phyloP scores from a whole-genome alignment of 306 rosid species.

The Carpinus viminea region DNA sequence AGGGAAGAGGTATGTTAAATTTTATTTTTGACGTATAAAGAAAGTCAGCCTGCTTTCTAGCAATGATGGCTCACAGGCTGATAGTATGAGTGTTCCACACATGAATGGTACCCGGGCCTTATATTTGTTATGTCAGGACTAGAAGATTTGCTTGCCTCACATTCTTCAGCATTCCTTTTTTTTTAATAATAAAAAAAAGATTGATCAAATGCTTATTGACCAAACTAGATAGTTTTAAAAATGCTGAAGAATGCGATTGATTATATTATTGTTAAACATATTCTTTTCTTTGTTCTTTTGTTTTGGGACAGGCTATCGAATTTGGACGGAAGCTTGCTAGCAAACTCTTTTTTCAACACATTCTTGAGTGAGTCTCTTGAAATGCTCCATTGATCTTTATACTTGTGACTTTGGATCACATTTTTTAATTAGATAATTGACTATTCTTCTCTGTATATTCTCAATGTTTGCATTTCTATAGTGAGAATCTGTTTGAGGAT shows the following conservation, averaged over 20 bases:
- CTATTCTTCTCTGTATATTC: constrained; percentile 20
- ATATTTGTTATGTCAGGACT: not conserved
- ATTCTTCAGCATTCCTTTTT: not conserved
- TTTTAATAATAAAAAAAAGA: too few relatives aligned
- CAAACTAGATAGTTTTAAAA: too few relatives aligned
- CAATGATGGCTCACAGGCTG: not conserved
- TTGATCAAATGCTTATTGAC: too few relatives aligned
- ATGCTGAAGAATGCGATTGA: not conserved
- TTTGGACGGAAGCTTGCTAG: constrained; percentile 89
- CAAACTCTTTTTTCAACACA: constrained; percentile 70
- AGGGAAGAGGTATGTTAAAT: constrained; percentile 71
- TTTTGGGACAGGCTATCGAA: constrained; percentile 65
- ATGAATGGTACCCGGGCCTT: not conserved
- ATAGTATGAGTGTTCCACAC: not conserved
- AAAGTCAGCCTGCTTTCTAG: not conserved
- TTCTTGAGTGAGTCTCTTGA: constrained; percentile 72
- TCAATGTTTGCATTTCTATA: constrained; percentile 33
- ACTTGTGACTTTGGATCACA: constrained; percentile 16
- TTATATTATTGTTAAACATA: constrained; percentile 10
- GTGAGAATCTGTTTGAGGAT: constrained; percentile 82
- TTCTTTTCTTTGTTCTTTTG: constrained; percentile 26
- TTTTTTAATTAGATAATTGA: constrained; percentile 17
- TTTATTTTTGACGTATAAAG: constrained; percentile 12
- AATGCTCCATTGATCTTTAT: constrained; percentile 20
- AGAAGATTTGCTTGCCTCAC: not conserved